Base-by-base conservation (phyloP, 331 rosid species). In the Arachis monticola region DNA sequence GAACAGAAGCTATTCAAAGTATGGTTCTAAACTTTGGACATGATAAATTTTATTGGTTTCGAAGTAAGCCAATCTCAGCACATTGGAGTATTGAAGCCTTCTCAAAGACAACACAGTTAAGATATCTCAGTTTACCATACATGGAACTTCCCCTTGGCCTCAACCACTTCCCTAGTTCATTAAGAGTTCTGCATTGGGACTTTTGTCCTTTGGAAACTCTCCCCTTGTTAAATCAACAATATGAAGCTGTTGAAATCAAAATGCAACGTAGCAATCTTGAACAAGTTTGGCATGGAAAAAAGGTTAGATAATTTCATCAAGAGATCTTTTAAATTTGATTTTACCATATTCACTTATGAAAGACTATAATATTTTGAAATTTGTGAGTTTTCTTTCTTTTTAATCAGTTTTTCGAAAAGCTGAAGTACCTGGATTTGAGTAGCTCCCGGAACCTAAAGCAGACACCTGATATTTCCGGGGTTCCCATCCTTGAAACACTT, bases 241-340 rank as follows among this genome's bases (percentile, higher is more conserved):
- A 57, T 41, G 75, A 70, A 70, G 22, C 42, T 41, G 56, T 70
- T 70, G 65, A 70, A 50, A 48, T 70, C 44, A 56, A 57, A 56
- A 6, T 70, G 75, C 35, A 1, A 8, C 2, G 2, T 12, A 56
- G 65, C 13, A 48, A 5, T 8, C 42, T 70, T 22, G 44, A 57
- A 10, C 56, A 41, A 2, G 65, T 13, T 13, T 53, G 59, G 59
- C 59, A 13, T n/a, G 59, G 59, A 13, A 53, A 53, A 53, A n/a
- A 13, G 65, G 75, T 70, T 56, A 11, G 65, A 10, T 14, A 22
- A n/a, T 17, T 11, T 55, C 17, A 6, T 17, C 55, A 56, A 70
- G 7, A 14, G 6, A 27, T 55, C 11, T 14, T 0, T 22, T 22
- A 22, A 38, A 41, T 13, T 70, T 35, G 40, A 35, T 17, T 35